Percentiles rank a stretch among this genome's conserved stretches.
Evolutionary conservation across 164 flowering plant genomes (phyloP).

Genomic region (Magnolia officinalis): DNA sequence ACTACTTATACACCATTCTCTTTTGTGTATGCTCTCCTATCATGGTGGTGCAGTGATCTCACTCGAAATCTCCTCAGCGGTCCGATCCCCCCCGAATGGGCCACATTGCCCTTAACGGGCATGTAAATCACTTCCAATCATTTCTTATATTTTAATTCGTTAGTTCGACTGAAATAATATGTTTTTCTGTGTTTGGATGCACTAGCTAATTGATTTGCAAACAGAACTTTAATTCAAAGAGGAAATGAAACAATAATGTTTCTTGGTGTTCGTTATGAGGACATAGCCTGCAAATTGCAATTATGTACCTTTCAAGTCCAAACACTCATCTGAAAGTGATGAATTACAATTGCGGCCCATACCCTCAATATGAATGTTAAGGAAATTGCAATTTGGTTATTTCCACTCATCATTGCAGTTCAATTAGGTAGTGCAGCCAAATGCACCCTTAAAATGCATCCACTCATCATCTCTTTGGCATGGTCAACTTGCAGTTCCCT

Average conservation of each 20-base stretch:
- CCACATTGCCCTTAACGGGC: slow-evolving; percentile 33
- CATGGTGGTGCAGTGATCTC: slow-evolving; percentile 47
- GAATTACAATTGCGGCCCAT: too few species aligned
- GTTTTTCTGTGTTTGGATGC: background rate
- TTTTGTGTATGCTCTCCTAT: background rate
- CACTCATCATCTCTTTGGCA: background rate
- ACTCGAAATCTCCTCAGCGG: slow-evolving; percentile 66
- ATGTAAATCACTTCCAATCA: slow-evolving; percentile 34
- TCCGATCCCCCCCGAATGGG: slow-evolving; percentile 68
- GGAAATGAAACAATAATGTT: background rate
- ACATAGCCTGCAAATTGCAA: too few species aligned
- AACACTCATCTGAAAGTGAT: too few species aligned
- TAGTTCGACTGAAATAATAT: background rate
- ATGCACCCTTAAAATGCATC: too few species aligned
- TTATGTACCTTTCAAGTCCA: too few species aligned
- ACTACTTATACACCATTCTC: background rate
- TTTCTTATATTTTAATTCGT: background rate
- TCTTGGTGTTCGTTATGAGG: too few species aligned
- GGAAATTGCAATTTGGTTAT: too few species aligned
- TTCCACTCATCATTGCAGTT: too few species aligned
- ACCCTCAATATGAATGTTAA: too few species aligned
- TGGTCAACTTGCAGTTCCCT: slow-evolving; percentile 44
- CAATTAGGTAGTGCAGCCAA: too few species aligned
- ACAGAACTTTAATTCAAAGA: too few species aligned
- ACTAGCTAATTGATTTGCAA: too few species aligned